A percentile compares a stretch with the other conserved stretches of the same genome.
phyloP scores from a whole-genome alignment of 768 basidiomycete species.

The Phallus indusiatus region DNA sequence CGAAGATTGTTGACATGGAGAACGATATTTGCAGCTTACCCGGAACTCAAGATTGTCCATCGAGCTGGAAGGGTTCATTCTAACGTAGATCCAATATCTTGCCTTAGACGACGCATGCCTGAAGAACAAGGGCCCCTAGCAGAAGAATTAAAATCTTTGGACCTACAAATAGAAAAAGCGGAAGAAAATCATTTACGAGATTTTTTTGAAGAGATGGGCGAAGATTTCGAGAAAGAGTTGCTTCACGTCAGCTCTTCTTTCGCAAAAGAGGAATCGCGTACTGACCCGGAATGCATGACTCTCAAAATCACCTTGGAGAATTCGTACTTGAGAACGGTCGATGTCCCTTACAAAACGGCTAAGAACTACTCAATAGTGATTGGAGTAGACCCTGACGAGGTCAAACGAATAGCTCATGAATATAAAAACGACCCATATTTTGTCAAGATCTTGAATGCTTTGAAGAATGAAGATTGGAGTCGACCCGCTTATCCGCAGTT shows the following conservation, averaged over 20 bases:
- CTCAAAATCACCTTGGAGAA: too few relatives aligned
- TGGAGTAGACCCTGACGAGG: not conserved
- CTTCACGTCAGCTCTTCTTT: not conserved
- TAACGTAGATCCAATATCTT: conserved; percentile 31
- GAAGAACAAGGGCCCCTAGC: conserved; percentile 13
- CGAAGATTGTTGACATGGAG: conserved; percentile 29
- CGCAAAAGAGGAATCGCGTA: too few relatives aligned
- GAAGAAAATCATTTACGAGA: conserved; percentile 17
- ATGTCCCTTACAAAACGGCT: too few relatives aligned
- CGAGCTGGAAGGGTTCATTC: conserved; percentile 30
- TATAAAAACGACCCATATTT: not conserved
- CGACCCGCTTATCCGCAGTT: conserved; percentile 9
- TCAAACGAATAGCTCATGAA: not conserved
- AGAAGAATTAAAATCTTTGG: not conserved
- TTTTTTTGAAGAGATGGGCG: conserved; percentile 21
- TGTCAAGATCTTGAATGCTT: not conserved
- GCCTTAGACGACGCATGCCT: conserved; percentile 20
- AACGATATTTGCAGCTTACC: conserved; percentile 27
- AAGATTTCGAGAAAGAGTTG: conserved; percentile 19
- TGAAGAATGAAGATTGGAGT: not conserved
- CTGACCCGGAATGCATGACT: too few relatives aligned
- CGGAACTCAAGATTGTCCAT: conserved; percentile 27
- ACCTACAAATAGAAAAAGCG: not conserved
- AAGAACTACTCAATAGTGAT: not conserved
- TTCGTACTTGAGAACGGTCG: too few relatives aligned